These are phyloP conservation scores for Hibiscus tridactylites DNA, from an alignment of 345 rosid genomes.

Conservation along the genomic window DNA sequence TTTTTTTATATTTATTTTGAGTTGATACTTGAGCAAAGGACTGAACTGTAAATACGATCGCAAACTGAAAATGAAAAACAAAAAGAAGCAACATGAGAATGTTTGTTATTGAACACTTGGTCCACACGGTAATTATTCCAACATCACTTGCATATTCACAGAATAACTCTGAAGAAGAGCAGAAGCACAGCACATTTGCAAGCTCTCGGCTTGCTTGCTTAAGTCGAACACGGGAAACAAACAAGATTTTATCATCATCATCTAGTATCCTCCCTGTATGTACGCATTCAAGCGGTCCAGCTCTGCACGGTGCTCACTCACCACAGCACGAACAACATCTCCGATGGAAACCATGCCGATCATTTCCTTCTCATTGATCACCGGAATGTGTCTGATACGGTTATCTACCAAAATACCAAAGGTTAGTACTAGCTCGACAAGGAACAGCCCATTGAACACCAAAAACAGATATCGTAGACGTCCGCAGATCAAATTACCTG, in stretches of 20 bases:
- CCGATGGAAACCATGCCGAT: constrained; percentile 97
- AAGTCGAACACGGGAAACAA: neutral
- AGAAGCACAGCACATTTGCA: constrained; percentile 13
- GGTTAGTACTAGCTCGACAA: neutral
- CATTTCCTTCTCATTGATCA: constrained; percentile 68
- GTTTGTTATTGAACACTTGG: constrained; percentile 1
- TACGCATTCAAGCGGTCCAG: constrained; percentile 78
- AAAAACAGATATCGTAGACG: neutral
- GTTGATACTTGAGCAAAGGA: too few species aligned
- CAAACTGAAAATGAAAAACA: neutral
- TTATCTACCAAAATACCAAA: constrained; percentile 45
- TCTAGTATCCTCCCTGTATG: constrained; percentile 93
- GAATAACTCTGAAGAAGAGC: neutral
- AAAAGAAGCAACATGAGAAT: neutral
- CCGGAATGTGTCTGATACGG: constrained; percentile 96
- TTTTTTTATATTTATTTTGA: too few species aligned
- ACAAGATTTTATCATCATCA: constrained; percentile 18
- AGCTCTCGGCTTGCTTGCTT: neutral
- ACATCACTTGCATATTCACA: constrained; percentile 1
- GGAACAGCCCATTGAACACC: neutral
- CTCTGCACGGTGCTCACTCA: constrained; percentile 87
- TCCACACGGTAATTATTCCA: constrained; percentile 7
- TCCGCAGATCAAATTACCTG: constrained; percentile 39
- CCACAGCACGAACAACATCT: constrained; percentile 99
- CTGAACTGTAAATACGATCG: too few species aligned